Evolutionary conservation across 192 early-diverging fungal genomes (phyloP).

Genomic region (Gaertneriomyces sp.): DNA sequence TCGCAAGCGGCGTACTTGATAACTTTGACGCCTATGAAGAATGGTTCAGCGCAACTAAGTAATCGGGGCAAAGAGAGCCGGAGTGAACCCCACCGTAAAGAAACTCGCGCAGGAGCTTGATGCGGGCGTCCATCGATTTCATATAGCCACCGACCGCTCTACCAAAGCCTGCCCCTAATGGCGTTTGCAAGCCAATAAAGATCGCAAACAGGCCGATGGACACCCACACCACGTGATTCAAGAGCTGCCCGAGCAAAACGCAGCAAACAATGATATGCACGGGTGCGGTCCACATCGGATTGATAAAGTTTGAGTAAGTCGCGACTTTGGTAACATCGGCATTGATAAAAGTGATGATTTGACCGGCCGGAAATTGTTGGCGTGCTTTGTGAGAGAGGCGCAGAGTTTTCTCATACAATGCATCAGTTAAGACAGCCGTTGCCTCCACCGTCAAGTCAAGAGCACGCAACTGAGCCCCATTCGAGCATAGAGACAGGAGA

Average conservation of each 20-base stretch:
- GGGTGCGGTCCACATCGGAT: not conserved
- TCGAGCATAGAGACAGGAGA: constrained; percentile 5
- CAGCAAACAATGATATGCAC: constrained; percentile 9
- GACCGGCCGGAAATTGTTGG: constrained; percentile 8
- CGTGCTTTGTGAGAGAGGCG: constrained; percentile 10
- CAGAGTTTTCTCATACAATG: constrained; percentile 17
- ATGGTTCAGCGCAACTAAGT: no score
- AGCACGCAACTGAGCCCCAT: constrained; percentile 9
- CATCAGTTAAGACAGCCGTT: constrained; percentile 3
- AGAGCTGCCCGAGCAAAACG: constrained; percentile 1
- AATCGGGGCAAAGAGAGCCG: no score
- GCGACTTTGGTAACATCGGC: constrained; percentile 7
- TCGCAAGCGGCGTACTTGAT: constrained; percentile 33
- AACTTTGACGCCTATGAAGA: constrained; percentile 25
- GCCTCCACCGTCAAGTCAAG: constrained; percentile 2
- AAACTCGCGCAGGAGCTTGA: constrained; percentile 28
- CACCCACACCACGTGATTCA: constrained; percentile 3
- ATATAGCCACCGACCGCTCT: constrained; percentile 6
- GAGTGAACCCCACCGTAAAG: constrained; percentile 30
- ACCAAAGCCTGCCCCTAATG: constrained; percentile 1
- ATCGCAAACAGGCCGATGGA: constrained; percentile 9
- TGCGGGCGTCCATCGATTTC: constrained; percentile 20
- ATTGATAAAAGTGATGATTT: constrained; percentile 15
- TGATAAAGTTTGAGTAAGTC: not conserved
- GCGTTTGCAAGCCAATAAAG: not conserved